Conservation (phyloP, 2,329 filamentous ascomycete genomes). For the Cordyceps fumosorosea region DNA sequence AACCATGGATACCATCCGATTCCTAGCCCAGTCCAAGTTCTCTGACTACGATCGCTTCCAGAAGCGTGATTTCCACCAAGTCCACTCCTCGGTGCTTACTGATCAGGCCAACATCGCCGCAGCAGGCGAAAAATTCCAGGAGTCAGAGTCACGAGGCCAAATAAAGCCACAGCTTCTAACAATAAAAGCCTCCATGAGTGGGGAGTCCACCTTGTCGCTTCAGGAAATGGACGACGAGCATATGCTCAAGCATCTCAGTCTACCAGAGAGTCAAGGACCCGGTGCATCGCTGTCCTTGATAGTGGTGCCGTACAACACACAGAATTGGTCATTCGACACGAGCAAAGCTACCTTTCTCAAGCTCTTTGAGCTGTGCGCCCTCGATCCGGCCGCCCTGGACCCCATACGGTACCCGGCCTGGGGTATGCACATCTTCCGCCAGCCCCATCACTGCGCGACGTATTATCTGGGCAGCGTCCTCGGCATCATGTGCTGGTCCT, state of each 20-base stretch:
- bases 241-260: neutral
- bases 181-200: neutral
- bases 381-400: neutral
- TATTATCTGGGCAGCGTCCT: neutral
- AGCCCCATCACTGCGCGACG: neutral
- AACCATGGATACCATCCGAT: neutral
- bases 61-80: neutral
- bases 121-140: neutral
- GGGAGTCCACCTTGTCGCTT: neutral
- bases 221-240: neutral
- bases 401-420: neutral
- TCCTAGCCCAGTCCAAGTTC: neutral
- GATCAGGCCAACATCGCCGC: neutral
- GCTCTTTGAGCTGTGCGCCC: neutral
- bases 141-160: neutral
- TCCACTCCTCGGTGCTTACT: neutral
- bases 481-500: neutral
- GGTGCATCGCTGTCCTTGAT: neutral
- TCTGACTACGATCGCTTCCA: neutral
- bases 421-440: neutral
- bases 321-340: neutral
- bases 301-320: neutral
- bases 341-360: neutral
- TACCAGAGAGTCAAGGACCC: neutral
- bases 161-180: neutral